Evolutionary conservation across 805 yeast genomes (phyloP).

Genomic region (Nakazawaea sp.): DNA sequence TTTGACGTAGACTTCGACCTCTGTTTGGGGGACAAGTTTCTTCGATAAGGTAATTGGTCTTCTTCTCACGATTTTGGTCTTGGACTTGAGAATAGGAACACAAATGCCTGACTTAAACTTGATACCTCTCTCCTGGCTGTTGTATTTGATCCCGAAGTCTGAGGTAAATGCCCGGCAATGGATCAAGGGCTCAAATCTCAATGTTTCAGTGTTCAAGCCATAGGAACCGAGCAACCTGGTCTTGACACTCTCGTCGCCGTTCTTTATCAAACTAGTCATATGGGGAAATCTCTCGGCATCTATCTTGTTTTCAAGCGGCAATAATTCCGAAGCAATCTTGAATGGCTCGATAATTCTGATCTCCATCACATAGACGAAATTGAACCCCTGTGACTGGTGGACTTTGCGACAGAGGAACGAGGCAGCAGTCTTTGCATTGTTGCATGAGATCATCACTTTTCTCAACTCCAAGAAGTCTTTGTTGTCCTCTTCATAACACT

Average conservation of each 20-base stretch:
- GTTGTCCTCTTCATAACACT: conserved; percentile 19
- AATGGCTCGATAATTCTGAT: conserved; percentile 41
- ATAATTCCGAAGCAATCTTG: conserved; percentile 31
- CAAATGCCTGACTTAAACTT: conserved; percentile 41
- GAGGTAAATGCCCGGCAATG: conserved; percentile 41
- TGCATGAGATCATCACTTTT: conserved; percentile 26
- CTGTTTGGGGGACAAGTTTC: neutral
- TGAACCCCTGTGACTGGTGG: conserved; percentile 25
- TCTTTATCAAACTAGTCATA: conserved; percentile 28
- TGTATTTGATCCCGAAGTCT: conserved; percentile 44
- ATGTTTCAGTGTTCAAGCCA: conserved; percentile 19
- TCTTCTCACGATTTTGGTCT: conserved; percentile 8
- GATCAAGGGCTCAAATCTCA: conserved; percentile 28
- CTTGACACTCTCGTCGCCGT: conserved; percentile 32
- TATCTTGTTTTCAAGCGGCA: conserved; percentile 37
- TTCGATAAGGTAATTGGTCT: neutral
- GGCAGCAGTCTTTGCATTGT: conserved; percentile 40
- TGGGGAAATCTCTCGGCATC: conserved; percentile 36
- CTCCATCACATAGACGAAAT: conserved; percentile 45
- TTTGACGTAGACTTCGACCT: conserved; percentile 37
- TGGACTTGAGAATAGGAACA: conserved; percentile 43
- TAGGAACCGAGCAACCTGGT: conserved; percentile 39
- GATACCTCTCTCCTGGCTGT: conserved; percentile 21
- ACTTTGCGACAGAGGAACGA: conserved; percentile 30
- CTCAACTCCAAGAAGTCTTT: conserved; percentile 27